Conservation (phyloP, 2,329 filamentous ascomycete species). For the Colletotrichum abscissum region DNA sequence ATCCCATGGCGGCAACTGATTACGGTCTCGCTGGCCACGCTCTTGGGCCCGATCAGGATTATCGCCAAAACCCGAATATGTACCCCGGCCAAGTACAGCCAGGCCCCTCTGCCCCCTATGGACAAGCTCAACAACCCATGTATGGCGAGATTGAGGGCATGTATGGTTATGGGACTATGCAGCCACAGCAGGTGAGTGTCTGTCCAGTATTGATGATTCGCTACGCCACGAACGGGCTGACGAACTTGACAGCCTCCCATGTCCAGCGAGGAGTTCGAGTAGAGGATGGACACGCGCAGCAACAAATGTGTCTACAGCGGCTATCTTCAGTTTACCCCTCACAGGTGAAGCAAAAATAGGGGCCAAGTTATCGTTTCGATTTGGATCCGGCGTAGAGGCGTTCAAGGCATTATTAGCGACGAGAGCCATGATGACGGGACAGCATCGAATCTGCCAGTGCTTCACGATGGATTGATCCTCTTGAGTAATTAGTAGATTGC, state of each 20-base stretch:
- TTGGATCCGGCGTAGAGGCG: constrained; percentile 27
- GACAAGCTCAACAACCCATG: constrained; percentile 82
- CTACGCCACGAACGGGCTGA: background rate
- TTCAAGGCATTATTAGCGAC: constrained; percentile 15
- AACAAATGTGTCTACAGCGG: background rate
- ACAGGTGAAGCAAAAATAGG: background rate
- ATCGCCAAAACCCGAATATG: constrained; percentile 82
- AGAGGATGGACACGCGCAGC: constrained; percentile 23
- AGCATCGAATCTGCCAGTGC: background rate
- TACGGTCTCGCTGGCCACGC: constrained; percentile 72
- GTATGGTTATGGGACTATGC: constrained; percentile 85
- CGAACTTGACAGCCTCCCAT: constrained; percentile 51
- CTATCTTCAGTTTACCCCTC: background rate
- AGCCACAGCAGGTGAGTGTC: constrained; percentile 81
- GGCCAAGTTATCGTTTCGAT: background rate
- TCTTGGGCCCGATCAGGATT: constrained; percentile 78
- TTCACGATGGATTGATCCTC: background rate
- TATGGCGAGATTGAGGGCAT: constrained; percentile 86
- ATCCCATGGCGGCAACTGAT: constrained; percentile 69
- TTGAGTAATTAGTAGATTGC: background rate
- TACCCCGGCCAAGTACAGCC: constrained; percentile 84
- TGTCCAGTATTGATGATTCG: background rate
- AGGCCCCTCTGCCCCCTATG: constrained; percentile 78
- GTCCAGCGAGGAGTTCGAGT: constrained; percentile 59
- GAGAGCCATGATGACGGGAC: constrained; percentile 13